These are phyloP conservation scores for Articulospora tetracladia DNA, from an alignment of 495 filamentous ascomycete genomes.

Conservation along the genomic window DNA sequence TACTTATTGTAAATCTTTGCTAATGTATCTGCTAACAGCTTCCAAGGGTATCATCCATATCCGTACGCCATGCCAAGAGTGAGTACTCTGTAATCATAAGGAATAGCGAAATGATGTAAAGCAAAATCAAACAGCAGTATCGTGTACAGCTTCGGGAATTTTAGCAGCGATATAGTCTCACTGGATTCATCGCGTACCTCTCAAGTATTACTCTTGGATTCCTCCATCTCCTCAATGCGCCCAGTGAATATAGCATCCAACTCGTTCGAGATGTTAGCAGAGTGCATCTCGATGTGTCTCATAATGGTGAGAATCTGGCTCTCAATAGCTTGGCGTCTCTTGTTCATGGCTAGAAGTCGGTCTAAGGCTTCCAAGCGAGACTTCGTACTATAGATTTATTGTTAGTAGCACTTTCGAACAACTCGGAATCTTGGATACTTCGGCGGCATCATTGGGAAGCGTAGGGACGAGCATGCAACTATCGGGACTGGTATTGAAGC, in stretches of 20 bases:
- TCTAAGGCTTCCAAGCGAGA: conserved; percentile 10
- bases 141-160: background rate
- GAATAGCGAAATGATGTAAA: background rate
- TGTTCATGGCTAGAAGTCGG: conserved; percentile 19
- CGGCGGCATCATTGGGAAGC: background rate
- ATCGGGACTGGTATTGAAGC: conserved; percentile 5
- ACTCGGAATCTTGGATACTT: no score
- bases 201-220: background rate
- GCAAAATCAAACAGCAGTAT: background rate
- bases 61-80: background rate
- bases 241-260: conserved; percentile 19
- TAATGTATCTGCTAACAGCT: background rate
- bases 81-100: background rate
- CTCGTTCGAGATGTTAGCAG: conserved; percentile 19
- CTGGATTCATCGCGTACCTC: no score
- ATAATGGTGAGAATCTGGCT: conserved; percentile 18
- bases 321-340: conserved; percentile 21
- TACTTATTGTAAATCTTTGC: background rate
- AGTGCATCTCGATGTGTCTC: conserved; percentile 17
- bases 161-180: background rate
- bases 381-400: conserved; percentile 13
- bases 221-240: conserved; percentile 20
- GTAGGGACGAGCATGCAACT: no score
- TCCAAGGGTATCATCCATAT: background rate
- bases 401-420: background rate